phyloP scores from a whole-genome alignment of 1,284 basidiomycete species.

The Ganoderma lucidum region DNA sequence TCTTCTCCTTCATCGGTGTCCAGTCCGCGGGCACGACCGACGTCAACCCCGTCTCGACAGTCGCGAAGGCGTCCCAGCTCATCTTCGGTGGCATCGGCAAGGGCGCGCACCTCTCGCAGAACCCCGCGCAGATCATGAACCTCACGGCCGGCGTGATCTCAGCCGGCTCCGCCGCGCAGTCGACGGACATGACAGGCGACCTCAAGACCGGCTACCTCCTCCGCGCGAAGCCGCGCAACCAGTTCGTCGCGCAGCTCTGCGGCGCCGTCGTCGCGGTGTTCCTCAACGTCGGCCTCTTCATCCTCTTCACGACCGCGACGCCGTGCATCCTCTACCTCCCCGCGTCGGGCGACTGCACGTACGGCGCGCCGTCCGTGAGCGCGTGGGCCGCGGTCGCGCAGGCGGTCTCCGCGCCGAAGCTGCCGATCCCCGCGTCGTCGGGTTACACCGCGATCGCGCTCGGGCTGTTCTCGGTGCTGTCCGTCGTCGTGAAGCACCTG shows the following conservation, averaged over 20 bases:
- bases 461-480: constrained; percentile 53
- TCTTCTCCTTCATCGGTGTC: constrained; percentile 76
- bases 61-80: constrained; percentile 67
- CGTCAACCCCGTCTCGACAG: constrained; percentile 66
- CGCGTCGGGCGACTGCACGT: constrained; percentile 53
- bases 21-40: constrained; percentile 67
- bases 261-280: constrained; percentile 67
- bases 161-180: constrained; percentile 65
- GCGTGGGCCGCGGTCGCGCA: constrained; percentile 72
- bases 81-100: constrained; percentile 69
- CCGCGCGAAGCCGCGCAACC: constrained; percentile 69
- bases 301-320: constrained; percentile 69
- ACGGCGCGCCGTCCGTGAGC: constrained; percentile 64
- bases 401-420: constrained; percentile 57
- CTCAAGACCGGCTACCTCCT: constrained; percentile 78
- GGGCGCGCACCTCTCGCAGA: constrained; percentile 46
- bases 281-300: constrained; percentile 64
- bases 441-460: constrained; percentile 73
- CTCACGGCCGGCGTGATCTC: constrained; percentile 67
- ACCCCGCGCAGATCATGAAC: constrained; percentile 60
- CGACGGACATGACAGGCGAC: constrained; percentile 78
- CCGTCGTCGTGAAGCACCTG: constrained; percentile 58
- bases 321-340: constrained; percentile 62
- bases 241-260: constrained; percentile 70
- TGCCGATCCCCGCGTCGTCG: constrained; percentile 63